Evolutionary conservation across 371 early-diverging fungal genomes (phyloP), one percentile per base, ranked within the genome.

Genomic region (Mucor sp.): DNA sequence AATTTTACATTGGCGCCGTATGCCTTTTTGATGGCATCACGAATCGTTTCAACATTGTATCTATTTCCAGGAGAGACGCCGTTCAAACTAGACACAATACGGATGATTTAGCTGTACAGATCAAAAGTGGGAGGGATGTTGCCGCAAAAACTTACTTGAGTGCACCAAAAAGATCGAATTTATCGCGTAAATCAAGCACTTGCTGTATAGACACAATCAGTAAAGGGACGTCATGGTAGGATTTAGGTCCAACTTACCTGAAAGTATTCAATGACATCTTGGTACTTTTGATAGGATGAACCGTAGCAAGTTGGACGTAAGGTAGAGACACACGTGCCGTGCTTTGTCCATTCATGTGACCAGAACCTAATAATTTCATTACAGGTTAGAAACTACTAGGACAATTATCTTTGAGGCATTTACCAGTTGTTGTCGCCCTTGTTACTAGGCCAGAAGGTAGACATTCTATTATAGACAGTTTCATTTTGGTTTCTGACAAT

Each of bases 381-480:
- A 30, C 30, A n/a, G n/a, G n/a, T n/a, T n/a, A n/a, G n/a, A n/a
- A n/a, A n/a, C n/a, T n/a, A n/a, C 14, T 59, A 35, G 48, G 23
- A 35, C 14, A 59, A 35, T 30, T 30, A 4, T 35, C 9, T 35
- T 35, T 9, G 11, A 35, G 58, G 21, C 19, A 44, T 32, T 7
- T 66, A 63, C 67, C 59, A 39, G 48, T 71, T 71, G 50, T 74
- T 70, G 48, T 85, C 78, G 47, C 89, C 89, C 58, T 81, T 87
- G 74, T 90, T 86, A 9, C 90, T 89, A 28, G 91, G 84, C 95
- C 95, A 95, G 66, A 86, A 89, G 4, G 80, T 87, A 70, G 81
- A 74, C 90, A 93, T 83, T 8, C 86, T 70, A 28, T 75, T 57
- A 41, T 84, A 66, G 35, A 94, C 80, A 3, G 80, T 68, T 6